Conservation (phyloP, 176 grass and related monocot genomes). For the Aegilops speltoides region DNA sequence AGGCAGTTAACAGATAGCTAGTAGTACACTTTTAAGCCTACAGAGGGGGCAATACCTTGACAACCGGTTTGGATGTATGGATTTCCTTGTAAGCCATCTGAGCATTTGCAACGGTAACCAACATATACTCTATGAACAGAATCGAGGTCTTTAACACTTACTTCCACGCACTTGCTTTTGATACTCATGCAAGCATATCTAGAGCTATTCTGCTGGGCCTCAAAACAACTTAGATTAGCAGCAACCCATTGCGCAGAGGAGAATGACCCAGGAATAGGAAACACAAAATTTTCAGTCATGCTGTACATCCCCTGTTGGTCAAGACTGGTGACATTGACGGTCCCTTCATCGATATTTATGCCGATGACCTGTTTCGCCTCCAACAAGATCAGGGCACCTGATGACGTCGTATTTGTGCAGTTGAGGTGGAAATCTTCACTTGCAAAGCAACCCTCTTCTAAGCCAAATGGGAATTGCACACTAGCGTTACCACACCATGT, state of each 20-base stretch:
- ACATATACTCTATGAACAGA: too few relatives aligned
- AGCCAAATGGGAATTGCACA: background rate
- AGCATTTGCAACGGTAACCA: background rate
- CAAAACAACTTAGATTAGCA: background rate
- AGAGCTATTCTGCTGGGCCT: background rate
- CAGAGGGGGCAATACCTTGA: background rate
- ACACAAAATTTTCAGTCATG: too few relatives aligned
- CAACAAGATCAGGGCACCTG: background rate
- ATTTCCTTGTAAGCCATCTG: background rate
- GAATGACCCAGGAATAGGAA: background rate
- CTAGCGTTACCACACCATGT: background rate
- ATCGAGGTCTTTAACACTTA: too few relatives aligned
- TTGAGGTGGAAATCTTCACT: background rate
- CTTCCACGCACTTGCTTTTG: background rate
- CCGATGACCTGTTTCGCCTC: background rate
- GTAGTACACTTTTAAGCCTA: background rate
- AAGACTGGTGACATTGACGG: background rate
- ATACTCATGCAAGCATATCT: background rate
- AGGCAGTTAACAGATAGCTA: background rate
- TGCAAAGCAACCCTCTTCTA: background rate
- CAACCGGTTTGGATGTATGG: background rate
- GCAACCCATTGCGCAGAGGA: background rate
- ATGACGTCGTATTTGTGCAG: background rate
- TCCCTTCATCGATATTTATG: background rate
- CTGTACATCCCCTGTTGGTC: background rate